Conservation (phyloP, 306 rosid genomes). For the Cicer chorassanicum region DNA sequence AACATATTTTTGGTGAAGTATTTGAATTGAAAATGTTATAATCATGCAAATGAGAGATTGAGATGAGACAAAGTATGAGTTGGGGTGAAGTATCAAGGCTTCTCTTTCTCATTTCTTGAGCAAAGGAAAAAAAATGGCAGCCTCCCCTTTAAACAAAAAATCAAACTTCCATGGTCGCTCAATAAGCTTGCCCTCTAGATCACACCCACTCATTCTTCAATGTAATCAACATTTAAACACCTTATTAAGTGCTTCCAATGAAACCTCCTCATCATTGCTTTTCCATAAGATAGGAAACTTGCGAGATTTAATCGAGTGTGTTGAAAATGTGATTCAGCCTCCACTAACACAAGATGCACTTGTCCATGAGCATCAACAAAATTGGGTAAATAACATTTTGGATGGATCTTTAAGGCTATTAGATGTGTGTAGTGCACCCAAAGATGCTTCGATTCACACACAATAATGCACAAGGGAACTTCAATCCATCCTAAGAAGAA, state of each 20-base stretch:
- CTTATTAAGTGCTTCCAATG: not conserved
- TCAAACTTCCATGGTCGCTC: not conserved
- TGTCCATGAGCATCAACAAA: slow-evolving; percentile 17
- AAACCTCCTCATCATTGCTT: not conserved
- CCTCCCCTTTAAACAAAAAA: not conserved
- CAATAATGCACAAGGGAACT: slow-evolving; percentile 47
- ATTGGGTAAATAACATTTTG: slow-evolving; percentile 30
- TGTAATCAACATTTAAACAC: not conserved
- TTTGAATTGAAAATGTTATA: not conserved
- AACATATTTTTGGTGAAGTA: not conserved
- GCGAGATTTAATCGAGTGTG: slow-evolving; percentile 34
- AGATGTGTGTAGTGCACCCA: slow-evolving; percentile 43
- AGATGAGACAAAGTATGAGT: not conserved
- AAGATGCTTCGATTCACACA: slow-evolving; percentile 44
- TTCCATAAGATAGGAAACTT: not conserved
- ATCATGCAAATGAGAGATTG: not conserved
- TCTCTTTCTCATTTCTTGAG: not conserved
- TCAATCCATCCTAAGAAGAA: slow-evolving; percentile 47
- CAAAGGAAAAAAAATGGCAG: slow-evolving; percentile 6
- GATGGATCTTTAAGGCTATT: slow-evolving; percentile 43
- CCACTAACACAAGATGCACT: slow-evolving; percentile 35
- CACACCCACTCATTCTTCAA: slow-evolving; percentile 37
- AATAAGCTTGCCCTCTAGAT: not conserved
- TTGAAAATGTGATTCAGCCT: slow-evolving; percentile 29
- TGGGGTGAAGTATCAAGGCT: not conserved